Percentiles rank a stretch among this genome's conserved stretches.
Conservation (phyloP, 805 yeast genomes). For the Starmerella tilneyi region DNA sequence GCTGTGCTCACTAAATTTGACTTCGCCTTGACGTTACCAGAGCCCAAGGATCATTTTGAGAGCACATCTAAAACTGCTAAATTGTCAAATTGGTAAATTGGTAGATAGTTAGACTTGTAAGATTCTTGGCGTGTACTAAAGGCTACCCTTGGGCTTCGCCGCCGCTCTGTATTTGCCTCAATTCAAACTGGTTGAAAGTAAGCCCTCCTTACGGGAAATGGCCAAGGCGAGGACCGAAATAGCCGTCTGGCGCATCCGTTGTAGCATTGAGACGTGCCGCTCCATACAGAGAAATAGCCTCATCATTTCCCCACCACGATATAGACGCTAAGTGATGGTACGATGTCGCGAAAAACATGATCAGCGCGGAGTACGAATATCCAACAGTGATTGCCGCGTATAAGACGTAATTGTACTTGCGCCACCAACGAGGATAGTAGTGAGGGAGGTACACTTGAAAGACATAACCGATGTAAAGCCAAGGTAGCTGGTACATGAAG, state of each 20-base stretch:
- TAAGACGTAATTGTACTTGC: conserved; percentile 40
- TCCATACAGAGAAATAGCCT: neutral
- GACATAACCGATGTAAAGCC: conserved; percentile 28
- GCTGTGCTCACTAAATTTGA: too few relatives aligned
- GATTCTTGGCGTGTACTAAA: too few relatives aligned
- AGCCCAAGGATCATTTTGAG: too few relatives aligned
- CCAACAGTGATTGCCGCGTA: conserved; percentile 51
- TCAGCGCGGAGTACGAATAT: conserved; percentile 48
- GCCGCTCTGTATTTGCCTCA: too few relatives aligned
- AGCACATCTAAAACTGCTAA: too few relatives aligned
- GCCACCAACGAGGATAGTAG: conserved; percentile 46
- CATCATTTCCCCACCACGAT: conserved; percentile 55
- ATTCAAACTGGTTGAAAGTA: too few relatives aligned
- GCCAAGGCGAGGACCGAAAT: conserved; percentile 27
- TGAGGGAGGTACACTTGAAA: conserved; percentile 41
- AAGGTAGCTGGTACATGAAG: conserved; percentile 20
- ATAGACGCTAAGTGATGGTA: conserved; percentile 35
- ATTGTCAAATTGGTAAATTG: too few relatives aligned
- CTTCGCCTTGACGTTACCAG: too few relatives aligned
- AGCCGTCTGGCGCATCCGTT: conserved; percentile 24
- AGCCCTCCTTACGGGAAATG: neutral
- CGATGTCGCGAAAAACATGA: conserved; percentile 45
- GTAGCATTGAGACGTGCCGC: conserved; percentile 6
- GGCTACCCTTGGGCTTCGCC: too few relatives aligned
- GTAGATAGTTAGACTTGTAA: too few relatives aligned